These are phyloP conservation scores for Sodiomyces alkalinus DNA, from an alignment of 2,329 filamentous ascomycete genomes.

Conservation along the genomic window DNA sequence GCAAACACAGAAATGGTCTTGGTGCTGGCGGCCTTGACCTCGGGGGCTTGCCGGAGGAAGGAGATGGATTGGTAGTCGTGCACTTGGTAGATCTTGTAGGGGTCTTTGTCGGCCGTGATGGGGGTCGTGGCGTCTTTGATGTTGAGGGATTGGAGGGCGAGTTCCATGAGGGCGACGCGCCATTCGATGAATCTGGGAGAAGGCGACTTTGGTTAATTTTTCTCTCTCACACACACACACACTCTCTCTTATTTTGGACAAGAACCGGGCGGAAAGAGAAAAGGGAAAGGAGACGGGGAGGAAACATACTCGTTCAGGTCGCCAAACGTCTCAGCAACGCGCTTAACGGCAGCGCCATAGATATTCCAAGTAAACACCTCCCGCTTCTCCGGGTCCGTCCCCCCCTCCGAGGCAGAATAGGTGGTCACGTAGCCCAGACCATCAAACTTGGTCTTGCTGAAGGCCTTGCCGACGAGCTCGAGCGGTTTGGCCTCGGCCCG, in stretches of 20 bases:
- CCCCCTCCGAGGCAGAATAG: conserved; percentile 40
- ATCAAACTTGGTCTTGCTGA: conserved; percentile 55
- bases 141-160: conserved; percentile 60
- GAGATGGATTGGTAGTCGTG: conserved; percentile 86
- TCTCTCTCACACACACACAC: too few relatives aligned
- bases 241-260: too few relatives aligned
- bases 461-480: conserved; percentile 47
- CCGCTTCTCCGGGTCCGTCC: conserved; percentile 29
- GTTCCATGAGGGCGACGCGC: conserved; percentile 83
- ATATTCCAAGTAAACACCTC: conserved; percentile 79
- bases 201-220: background rate
- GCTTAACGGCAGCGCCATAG: conserved; percentile 72
- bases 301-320: conserved; percentile 58
- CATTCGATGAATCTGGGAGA: conserved; percentile 65
- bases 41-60: conserved; percentile 69
- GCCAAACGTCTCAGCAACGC: conserved; percentile 71
- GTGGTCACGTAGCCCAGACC: conserved; percentile 68
- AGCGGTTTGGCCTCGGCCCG: conserved; percentile 61
- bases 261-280: too few relatives aligned
- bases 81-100: conserved; percentile 82
- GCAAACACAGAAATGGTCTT: conserved; percentile 73
- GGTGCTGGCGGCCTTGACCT: conserved; percentile 44
- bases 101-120: conserved; percentile 62
- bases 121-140: conserved; percentile 52
- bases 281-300: background rate